Percentiles rank a stretch among this genome's conserved stretches.
Evolutionary conservation across 1,284 basidiomycete species (phyloP).

Genomic region (Mycena citricolor): DNA sequence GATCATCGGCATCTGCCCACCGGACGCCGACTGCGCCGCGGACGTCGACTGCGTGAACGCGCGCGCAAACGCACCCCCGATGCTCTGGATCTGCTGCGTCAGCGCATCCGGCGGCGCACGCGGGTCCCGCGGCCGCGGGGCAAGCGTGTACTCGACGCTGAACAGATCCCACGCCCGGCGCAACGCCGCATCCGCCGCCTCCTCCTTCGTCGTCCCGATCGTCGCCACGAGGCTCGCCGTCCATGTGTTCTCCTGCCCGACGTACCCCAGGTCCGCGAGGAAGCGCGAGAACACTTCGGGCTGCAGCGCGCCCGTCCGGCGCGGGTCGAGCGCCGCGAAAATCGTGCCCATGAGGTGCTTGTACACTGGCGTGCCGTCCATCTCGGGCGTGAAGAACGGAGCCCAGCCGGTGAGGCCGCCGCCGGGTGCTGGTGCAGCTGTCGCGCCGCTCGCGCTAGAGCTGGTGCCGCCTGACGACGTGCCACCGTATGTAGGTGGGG

Average conservation of each 20-base stretch:
- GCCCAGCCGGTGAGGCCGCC: too few species aligned
- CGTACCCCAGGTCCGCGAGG: constrained; percentile 15
- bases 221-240: constrained; percentile 3
- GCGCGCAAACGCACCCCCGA: too few species aligned
- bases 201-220: constrained; percentile 4
- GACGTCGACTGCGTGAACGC: too few species aligned
- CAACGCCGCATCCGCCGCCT: constrained; percentile 10
- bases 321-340: constrained; percentile 13
- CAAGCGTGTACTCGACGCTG: constrained; percentile 14
- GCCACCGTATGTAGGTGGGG: too few species aligned
- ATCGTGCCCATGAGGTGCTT: constrained; percentile 7
- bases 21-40: constrained; percentile 1
- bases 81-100: not conserved
- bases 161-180: constrained; percentile 10
- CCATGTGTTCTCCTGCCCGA: constrained; percentile 14
- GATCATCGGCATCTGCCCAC: constrained; percentile 18
- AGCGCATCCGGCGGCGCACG: not conserved
- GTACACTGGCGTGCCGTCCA: constrained; percentile 6
- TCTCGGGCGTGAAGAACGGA: constrained; percentile 9
- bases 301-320: constrained; percentile 7
- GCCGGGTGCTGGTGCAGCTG: too few species aligned
- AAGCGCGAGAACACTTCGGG: constrained; percentile 19
- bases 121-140: constrained; percentile 7
- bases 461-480: too few species aligned
- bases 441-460: too few species aligned